Conservation (phyloP, 441 rosid genomes). For the Erysimum pusillum region DNA sequence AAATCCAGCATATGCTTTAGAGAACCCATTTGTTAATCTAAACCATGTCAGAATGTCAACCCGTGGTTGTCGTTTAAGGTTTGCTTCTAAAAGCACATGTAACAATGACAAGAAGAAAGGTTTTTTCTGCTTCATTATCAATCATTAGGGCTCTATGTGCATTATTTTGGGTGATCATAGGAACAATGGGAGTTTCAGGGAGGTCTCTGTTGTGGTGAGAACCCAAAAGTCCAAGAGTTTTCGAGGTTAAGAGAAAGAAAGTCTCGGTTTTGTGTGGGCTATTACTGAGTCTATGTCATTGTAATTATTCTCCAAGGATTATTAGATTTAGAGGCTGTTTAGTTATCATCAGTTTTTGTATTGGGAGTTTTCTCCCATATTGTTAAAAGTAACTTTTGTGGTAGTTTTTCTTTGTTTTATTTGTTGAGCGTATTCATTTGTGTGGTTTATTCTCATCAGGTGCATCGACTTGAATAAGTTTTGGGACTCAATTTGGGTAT, state of each 20-base stretch:
- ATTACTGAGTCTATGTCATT: neutral
- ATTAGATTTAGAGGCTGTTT: neutral
- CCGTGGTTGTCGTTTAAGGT: constrained; percentile 58
- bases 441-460: neutral
- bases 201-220: constrained; percentile 47
- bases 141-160: constrained; percentile 70
- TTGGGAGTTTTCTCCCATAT: neutral
- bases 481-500: too few relatives aligned
- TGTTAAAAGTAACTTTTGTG: neutral
- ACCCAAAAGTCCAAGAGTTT: neutral
- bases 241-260: constrained; percentile 11
- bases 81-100: constrained; percentile 47
- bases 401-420: neutral
- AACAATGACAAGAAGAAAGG: constrained; percentile 41
- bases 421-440: neutral
- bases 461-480: too few relatives aligned
- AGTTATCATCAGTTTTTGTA: neutral
- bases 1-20: constrained; percentile 82
- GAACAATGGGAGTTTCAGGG: constrained; percentile 56
- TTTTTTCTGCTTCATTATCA: constrained; percentile 57
- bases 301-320: constrained; percentile 2
- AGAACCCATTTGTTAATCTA: constrained; percentile 61
- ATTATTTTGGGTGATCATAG: constrained; percentile 66
- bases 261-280: constrained; percentile 22
- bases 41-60: constrained; percentile 77